phyloP scores from a whole-genome alignment of 2,329 filamentous ascomycete species.

The Exophiala xenobiotica region DNA sequence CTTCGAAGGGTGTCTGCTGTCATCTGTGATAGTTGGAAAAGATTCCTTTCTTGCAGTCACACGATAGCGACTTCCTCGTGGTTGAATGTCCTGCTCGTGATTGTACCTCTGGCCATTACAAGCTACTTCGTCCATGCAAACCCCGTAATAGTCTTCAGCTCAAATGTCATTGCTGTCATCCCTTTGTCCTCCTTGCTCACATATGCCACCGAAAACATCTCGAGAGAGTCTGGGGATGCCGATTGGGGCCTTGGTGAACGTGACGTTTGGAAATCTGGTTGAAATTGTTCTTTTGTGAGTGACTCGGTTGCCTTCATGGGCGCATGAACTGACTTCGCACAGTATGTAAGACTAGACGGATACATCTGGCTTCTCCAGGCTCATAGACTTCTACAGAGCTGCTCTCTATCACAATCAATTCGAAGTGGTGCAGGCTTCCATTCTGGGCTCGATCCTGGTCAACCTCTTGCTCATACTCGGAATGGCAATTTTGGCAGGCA shows the following conservation, averaged over 20 bases:
- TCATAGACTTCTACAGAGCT: slow-evolving; percentile 55
- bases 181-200: slow-evolving; percentile 84
- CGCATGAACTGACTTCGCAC: not conserved
- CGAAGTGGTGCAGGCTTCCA: slow-evolving; percentile 87
- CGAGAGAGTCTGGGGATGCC: slow-evolving; percentile 69
- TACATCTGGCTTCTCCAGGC: not conserved
- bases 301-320: not conserved
- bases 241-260: slow-evolving; percentile 82
- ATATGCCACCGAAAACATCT: slow-evolving; percentile 86
- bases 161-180: slow-evolving; percentile 91
- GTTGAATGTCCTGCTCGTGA: slow-evolving; percentile 39
- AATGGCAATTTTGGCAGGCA: slow-evolving; percentile 79
- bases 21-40: too few relatives aligned
- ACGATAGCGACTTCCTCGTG: slow-evolving; percentile 54
- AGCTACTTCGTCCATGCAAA: slow-evolving; percentile 63
- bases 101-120: slow-evolving; percentile 47
- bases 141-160: slow-evolving; percentile 68
- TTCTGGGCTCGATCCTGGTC: slow-evolving; percentile 92
- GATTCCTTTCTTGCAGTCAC: not conserved
- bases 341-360: not conserved
- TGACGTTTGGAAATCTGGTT: slow-evolving; percentile 65
- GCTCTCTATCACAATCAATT: slow-evolving; percentile 72
- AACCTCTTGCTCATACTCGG: slow-evolving; percentile 85
- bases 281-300: slow-evolving; percentile 19
- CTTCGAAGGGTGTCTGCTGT: too few relatives aligned